phyloP scores from a whole-genome alignment of 176 grass and related monocot species.

The Luzula sylvatica region DNA sequence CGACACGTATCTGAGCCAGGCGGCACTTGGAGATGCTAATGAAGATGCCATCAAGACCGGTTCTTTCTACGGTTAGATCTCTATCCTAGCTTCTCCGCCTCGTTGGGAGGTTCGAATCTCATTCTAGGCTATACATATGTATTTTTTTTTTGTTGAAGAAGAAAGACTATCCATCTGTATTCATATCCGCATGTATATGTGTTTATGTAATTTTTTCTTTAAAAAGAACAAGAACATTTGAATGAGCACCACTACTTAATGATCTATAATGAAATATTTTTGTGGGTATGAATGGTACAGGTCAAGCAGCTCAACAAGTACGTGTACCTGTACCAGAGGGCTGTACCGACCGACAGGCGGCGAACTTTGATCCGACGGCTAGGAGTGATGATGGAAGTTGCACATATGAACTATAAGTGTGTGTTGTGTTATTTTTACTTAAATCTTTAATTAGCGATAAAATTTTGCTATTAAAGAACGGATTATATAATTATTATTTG shows the following conservation, averaged over 20 bases:
- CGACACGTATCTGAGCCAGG: conserved; percentile 68
- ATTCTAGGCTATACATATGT: too few relatives aligned
- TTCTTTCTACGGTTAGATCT: conserved; percentile 42
- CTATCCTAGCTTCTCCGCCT: conserved; percentile 13
- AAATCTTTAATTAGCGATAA: background rate
- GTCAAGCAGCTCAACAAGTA: conserved; percentile 57
- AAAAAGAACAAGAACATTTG: background rate
- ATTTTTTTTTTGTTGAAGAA: too few relatives aligned
- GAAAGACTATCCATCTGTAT: too few relatives aligned
- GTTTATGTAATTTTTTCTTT: too few relatives aligned
- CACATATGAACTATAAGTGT: conserved; percentile 41
- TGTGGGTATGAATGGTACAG: conserved; percentile 18
- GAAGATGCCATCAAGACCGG: conserved; percentile 54
- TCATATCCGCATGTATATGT: too few relatives aligned
- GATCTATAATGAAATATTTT: too few relatives aligned
- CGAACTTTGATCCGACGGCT: conserved; percentile 65
- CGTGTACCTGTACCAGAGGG: conserved; percentile 61
- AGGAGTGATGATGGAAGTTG: conserved; percentile 84
- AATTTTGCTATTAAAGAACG: background rate
- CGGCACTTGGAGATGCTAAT: conserved; percentile 69
- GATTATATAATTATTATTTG: background rate
- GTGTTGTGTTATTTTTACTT: conserved; percentile 24
- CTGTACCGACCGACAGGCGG: conserved; percentile 46
- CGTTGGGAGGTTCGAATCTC: conserved; percentile 18
- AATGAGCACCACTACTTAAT: background rate